Evolutionary conservation across 2,329 filamentous ascomycete species (phyloP), one percentile per base, ranked within the genome.

Genomic region (Elsinoe necatrix): DNA sequence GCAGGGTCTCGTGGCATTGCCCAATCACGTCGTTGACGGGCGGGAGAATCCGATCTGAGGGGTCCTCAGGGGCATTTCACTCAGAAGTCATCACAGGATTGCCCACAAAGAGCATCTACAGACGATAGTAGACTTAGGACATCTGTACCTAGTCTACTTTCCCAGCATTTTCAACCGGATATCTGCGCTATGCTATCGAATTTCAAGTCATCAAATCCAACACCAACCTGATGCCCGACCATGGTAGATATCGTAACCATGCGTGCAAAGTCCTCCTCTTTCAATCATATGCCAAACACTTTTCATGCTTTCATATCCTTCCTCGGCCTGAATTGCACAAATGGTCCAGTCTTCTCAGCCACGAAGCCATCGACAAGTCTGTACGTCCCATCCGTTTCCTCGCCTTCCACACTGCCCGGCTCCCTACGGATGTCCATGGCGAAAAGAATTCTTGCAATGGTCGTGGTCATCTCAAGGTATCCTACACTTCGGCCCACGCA

Each of bases 401-500:
- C 39, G 21, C 54, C 54, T 12, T 47, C 29, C n/a, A 39, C 31
- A 27, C 41, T 47, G 23, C 54, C 54, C n/a, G 54, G 54, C 20
- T 45, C 37, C 14, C 54, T 27, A 12, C 54, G 16, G 18, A 56
- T 29, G n/a, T 56, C 54, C 54, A 56, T 56, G n/a, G 41, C 18
- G 9, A n/a, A 56, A 8, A 74, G 56, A 21, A 74, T 54, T 27
- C 64, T 62, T 5, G 70, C 65, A 5, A 72, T 61, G 2, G 71
- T 62, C 7, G 64, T 64, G 2, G 71, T 65, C 12, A 74, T 50
- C 57, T 72, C 70, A 59, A 69, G 63, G 59, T 70, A 61, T 1
- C 71, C 72, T 14, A 73, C 62, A 2, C 62, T 64, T 41, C 68
- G 67, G 39, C 72, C 71, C 51, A 73, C 70, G 59, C 72, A 73